phyloP scores from a whole-genome alignment of 768 basidiomycete species.

The Boletus barrowsii region DNA sequence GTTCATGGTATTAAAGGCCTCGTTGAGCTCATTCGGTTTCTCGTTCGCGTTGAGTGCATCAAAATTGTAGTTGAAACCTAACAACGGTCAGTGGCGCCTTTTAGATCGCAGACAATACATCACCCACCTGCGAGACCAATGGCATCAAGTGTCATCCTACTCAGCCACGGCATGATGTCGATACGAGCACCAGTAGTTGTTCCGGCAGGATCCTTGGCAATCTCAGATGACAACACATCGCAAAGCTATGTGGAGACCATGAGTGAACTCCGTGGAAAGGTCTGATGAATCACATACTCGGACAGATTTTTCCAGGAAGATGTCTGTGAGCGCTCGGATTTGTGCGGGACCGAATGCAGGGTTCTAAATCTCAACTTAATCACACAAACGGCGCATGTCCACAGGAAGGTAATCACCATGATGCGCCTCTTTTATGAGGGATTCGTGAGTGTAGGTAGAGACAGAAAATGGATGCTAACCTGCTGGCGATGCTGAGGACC shows the following conservation, averaged over 20 bases:
- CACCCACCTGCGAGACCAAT: constrained; percentile 38
- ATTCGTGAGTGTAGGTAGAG: not conserved
- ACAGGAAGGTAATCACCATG: constrained; percentile 32
- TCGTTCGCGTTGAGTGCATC: constrained; percentile 27
- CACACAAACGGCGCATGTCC: not conserved
- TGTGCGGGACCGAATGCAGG: constrained; percentile 65
- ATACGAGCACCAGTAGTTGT: constrained; percentile 13
- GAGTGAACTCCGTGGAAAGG: not conserved
- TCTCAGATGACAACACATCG: constrained; percentile 41
- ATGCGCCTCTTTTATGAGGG: constrained; percentile 7
- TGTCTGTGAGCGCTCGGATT: constrained; percentile 54
- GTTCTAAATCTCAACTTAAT: constrained; percentile 39
- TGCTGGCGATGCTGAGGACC: constrained; percentile 39
- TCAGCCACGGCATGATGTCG: constrained; percentile 33
- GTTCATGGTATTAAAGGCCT: constrained; percentile 31
- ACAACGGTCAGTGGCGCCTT: too few relatives aligned
- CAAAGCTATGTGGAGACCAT: constrained; percentile 32
- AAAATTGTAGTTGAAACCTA: constrained; percentile 38
- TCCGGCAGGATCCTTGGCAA: constrained; percentile 22
- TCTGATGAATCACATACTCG: constrained; percentile 33
- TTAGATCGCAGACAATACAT: not conserved
- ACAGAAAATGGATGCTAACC: constrained; percentile 16
- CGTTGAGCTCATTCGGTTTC: constrained; percentile 30
- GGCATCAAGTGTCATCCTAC: constrained; percentile 36
- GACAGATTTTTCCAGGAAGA: constrained; percentile 55